Conservation (phyloP, 768 basidiomycete species). For the Russula vinacea region DNA sequence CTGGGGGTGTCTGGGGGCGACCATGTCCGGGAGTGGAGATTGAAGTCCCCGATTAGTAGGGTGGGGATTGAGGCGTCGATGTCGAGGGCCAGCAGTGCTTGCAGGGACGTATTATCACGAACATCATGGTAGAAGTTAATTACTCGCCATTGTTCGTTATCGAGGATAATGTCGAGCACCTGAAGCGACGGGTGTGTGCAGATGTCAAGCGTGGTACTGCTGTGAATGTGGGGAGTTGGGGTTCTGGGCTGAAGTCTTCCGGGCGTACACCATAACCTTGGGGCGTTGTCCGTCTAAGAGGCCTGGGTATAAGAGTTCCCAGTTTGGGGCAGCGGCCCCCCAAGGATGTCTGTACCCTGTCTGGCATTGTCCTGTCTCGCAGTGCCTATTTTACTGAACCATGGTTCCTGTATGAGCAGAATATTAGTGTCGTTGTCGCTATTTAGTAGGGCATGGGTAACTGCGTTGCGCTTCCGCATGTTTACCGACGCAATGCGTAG, state of each 20-base stretch:
- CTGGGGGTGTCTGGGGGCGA: too few relatives aligned
- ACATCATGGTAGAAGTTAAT: too few relatives aligned
- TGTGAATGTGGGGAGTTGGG: background rate
- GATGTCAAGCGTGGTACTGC: background rate
- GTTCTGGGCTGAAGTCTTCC: background rate
- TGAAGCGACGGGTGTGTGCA: background rate
- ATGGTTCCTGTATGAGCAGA: background rate
- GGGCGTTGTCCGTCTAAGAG: background rate
- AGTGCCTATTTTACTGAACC: background rate
- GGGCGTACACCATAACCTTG: background rate
- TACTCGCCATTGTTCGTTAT: too few relatives aligned
- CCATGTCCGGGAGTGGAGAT: too few relatives aligned
- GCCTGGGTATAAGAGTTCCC: background rate
- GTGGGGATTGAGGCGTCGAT: too few relatives aligned
- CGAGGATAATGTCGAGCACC: too few relatives aligned
- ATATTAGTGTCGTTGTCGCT: background rate
- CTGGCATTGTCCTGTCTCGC: background rate
- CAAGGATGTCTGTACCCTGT: background rate
- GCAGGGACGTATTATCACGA: too few relatives aligned
- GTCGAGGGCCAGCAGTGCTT: too few relatives aligned
- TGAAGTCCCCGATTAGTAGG: too few relatives aligned
- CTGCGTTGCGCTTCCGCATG: background rate
- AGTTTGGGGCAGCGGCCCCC: background rate
- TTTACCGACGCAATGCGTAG: background rate
- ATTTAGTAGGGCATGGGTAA: background rate